phyloP scores from a whole-genome alignment of 1,139 yeast genomes.

The Blastobotrys apis region DNA sequence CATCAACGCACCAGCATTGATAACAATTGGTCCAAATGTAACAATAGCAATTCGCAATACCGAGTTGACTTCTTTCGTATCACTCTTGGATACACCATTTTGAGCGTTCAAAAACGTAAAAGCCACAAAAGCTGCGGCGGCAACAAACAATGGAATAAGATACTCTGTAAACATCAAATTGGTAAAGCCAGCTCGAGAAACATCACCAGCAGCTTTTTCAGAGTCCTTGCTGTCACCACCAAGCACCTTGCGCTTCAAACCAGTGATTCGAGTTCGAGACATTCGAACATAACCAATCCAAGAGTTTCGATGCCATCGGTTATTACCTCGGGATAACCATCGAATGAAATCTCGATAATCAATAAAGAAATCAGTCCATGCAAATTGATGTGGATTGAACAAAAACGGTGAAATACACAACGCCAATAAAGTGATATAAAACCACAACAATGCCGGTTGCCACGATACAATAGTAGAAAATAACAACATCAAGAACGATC shows the following conservation, averaged over 20 bases:
- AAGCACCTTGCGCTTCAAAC: constrained; percentile 86
- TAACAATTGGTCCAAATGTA: constrained; percentile 85
- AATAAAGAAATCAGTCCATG: constrained; percentile 98
- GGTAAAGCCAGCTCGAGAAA: constrained; percentile 88
- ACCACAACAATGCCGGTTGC: constrained; percentile 97
- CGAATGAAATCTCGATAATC: constrained; percentile 98
- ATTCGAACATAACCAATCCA: constrained; percentile 98
- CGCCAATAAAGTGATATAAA: constrained; percentile 93
- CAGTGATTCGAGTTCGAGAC: constrained; percentile 94
- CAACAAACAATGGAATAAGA: constrained; percentile 75
- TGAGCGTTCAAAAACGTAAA: constrained; percentile 94
- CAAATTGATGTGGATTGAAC: constrained; percentile 97
- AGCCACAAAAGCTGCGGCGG: constrained; percentile 89
- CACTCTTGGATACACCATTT: constrained; percentile 70
- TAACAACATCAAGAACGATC: constrained; percentile 80
- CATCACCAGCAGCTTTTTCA: constrained; percentile 93
- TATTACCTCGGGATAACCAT: constrained; percentile 98
- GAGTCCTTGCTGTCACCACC: constrained; percentile 90
- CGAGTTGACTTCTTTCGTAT: constrained; percentile 63
- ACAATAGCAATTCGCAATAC: constrained; percentile 80
- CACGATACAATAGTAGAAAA: constrained; percentile 92
- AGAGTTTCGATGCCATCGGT: constrained; percentile 98
- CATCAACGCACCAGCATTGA: constrained; percentile 66
- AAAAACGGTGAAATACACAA: constrained; percentile 90
- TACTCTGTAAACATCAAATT: constrained; percentile 84